Conservation (phyloP, 768 basidiomycete genomes). For the Agrocybe pediades region DNA sequence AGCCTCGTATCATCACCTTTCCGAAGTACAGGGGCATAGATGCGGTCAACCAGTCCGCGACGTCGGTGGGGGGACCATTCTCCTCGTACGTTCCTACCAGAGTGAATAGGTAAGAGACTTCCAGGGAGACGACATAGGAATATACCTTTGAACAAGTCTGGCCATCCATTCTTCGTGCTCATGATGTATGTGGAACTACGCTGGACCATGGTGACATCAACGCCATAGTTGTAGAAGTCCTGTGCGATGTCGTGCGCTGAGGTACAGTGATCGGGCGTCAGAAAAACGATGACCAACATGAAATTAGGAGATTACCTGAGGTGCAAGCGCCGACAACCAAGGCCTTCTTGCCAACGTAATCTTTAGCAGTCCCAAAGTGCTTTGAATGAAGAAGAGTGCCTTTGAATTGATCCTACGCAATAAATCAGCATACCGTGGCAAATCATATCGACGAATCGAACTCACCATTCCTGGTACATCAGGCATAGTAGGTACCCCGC, state of each 20-base stretch:
- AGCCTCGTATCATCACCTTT: conserved; percentile 16
- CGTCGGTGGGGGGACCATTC: conserved; percentile 42
- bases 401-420: neutral
- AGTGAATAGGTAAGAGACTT: neutral
- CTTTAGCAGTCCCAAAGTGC: neutral
- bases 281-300: too few relatives aligned
- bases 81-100: conserved; percentile 39
- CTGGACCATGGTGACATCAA: neutral
- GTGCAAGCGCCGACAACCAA: neutral
- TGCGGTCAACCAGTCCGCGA: conserved; percentile 48
- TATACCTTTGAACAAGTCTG: neutral
- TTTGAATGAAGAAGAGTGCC: neutral
- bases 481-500: neutral
- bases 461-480: neutral
- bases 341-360: neutral
- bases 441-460: neutral
- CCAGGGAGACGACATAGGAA: neutral
- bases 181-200: neutral
- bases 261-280: too few relatives aligned
- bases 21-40: conserved; percentile 38
- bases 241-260: neutral
- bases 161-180: neutral
- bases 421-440: neutral
- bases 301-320: too few relatives aligned
- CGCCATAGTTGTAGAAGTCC: neutral